Conservation (phyloP, 2,329 filamentous ascomycete species). For the Penicillium digitatum region DNA sequence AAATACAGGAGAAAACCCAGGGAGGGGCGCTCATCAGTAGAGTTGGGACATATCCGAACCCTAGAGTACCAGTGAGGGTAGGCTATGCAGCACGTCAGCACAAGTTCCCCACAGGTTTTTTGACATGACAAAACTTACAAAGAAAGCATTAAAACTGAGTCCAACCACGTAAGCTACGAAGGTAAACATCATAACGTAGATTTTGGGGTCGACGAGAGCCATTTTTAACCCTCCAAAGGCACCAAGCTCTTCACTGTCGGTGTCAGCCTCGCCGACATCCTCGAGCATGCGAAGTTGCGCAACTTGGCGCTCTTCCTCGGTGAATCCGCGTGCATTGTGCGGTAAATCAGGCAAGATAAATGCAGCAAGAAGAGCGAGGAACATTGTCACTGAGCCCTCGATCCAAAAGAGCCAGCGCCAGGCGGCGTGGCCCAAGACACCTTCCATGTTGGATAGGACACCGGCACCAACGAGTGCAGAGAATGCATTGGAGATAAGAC, state of each 20-base stretch:
- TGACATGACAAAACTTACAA: constrained; percentile 29
- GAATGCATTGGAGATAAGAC: constrained; percentile 46
- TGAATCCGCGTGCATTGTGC: constrained; percentile 50
- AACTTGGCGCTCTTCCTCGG: constrained; percentile 42
- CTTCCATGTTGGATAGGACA: constrained; percentile 45
- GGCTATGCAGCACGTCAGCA: constrained; percentile 17
- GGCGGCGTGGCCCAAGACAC: constrained; percentile 35
- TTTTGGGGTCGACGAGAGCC: constrained; percentile 59
- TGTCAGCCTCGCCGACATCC: constrained; percentile 56
- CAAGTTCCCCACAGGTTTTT: background rate
- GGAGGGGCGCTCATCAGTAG: constrained; percentile 39
- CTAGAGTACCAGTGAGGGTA: constrained; percentile 27
- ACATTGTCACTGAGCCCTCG: constrained; percentile 54
- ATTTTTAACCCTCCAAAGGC: constrained; percentile 54
- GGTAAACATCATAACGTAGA: constrained; percentile 61
- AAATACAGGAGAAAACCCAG: constrained; percentile 56
- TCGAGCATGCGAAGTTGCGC: constrained; percentile 56
- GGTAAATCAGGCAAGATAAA: constrained; percentile 51
- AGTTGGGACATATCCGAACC: constrained; percentile 26
- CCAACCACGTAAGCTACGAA: constrained; percentile 60
- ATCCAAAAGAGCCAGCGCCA: constrained; percentile 51
- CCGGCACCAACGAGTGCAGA: constrained; percentile 46
- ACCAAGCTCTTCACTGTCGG: constrained; percentile 48
- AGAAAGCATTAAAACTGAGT: constrained; percentile 54
- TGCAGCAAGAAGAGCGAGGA: constrained; percentile 33